Base-by-base conservation (phyloP, 345 rosid genomes). In the Geranium rotundifolium region DNA sequence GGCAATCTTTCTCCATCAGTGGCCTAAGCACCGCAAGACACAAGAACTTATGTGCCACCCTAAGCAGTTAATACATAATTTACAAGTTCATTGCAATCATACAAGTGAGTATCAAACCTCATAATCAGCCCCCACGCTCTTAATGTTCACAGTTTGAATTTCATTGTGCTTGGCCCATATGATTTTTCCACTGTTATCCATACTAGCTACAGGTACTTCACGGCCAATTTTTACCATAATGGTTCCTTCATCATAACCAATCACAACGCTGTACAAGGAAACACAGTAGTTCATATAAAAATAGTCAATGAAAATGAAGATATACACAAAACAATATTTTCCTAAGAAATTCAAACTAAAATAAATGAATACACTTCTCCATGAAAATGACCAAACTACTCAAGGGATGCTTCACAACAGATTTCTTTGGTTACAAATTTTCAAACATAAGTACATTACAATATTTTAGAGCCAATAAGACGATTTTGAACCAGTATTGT, bases 91-190 rank as follows among this genome's bases (percentile, higher is more conserved):
- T 20, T 58, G 56, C 23, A 39, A 27, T 46, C 41, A 5, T 46
- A 14, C 6, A 0, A 59, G 9, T 59, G 64, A 19, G 49, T 54
- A 62, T 17, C 76, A 63, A 64, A 88, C 99, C 99, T 95, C 99
- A 77, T 72, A 86, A 80, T 84, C 97, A 70, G 96, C 92, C 65
- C 95, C 97, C 27, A 90, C 85, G 77, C 89, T 90, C 87, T 90
- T 95, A 74, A 95, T 85, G 77, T 95, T 95, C 61, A 90, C 95
- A 57, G 99, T 95, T 77, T 95, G 99, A 75, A 95, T 85, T 79
- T 95, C 99, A 81, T 95, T 95, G 74, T 90, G 99, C 84, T 90
- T 95, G 29, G 99, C 97, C 99, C 99, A 95, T 72, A 90, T 90
- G 77, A 95, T 90, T 79, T 95, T 95, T 63, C 99, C 99, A 64